Evolutionary conservation across 2,329 filamentous ascomycete species (phyloP), one percentile per base, ranked within the genome.

Genomic region (Fonsecaea erecta): DNA sequence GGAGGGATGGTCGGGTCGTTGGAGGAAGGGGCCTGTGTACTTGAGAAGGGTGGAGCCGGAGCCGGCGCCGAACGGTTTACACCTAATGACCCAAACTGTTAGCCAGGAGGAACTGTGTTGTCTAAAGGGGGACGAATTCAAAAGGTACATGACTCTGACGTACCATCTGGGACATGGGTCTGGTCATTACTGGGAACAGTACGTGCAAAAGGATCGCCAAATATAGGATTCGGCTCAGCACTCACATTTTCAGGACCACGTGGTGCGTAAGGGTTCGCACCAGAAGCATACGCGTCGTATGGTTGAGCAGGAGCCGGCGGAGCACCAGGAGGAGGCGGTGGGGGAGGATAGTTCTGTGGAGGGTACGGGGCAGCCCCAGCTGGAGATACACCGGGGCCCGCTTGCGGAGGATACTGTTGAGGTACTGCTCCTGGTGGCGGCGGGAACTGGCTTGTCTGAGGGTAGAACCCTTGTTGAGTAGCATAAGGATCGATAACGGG

Each of bases 201-300:
- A 74, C 64, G 56, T 67, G 55, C 46, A 63, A 66, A 67, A 67
- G 62, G 56, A 69, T 67, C 53, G 64, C 67, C 67, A 69, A 64
- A 62, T 43, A 71, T 70, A 72, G 72, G 72, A 69, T 72, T 74
- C 68, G 70, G 69, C 70, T 73, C 73, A 75, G 75, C 75, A 82
- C 81, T 82, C 80, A 83, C 81, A 81, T 82, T 82, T 73, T 82
- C 80, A 74, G 76, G 74, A 55, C 78, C 75, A 67, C 76, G 73
- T 56, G 76, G 73, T 71, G 75, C 75, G 66, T 80, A 81, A n/a
- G 75, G 73, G 63, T 80, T 53, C 74, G 76, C 70, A 64, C 70
- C 70, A 67, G 79, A 78, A 52, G 74, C 74, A 68, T 79, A 78
- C 26, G 70, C 43, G 37, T 70, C 67, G 52, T 71, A 71, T 30